These are phyloP conservation scores for Diaporthe batatas DNA, from an alignment of 2,329 filamentous ascomycete species.

Conservation along the genomic window DNA sequence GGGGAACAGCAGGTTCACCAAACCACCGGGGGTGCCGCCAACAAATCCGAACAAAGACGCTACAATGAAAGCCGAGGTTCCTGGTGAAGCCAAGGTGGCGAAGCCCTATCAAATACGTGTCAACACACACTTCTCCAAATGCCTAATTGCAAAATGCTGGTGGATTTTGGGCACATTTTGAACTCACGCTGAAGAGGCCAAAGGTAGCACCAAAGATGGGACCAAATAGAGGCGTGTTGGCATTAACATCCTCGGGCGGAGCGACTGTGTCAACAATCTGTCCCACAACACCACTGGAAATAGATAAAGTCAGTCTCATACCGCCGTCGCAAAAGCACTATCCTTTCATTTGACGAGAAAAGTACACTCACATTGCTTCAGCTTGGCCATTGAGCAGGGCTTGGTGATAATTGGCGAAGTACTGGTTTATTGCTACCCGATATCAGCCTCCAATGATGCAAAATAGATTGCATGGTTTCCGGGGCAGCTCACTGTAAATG, in stretches of 20 bases:
- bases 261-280: constrained; percentile 4
- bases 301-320: background rate
- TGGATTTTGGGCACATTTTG: background rate
- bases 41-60: background rate
- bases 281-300: constrained; percentile 3
- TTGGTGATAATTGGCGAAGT: constrained; percentile 26
- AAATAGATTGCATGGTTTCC: background rate
- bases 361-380: constrained; percentile 15
- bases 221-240: constrained; percentile 21
- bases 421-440: background rate
- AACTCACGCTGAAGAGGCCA: constrained; percentile 7
- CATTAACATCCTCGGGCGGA: background rate
- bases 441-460: background rate
- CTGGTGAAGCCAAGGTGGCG: constrained; percentile 12
- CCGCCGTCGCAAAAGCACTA: no score
- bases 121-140: accelerated
- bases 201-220: constrained; percentile 20
- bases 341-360: background rate
- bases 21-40: constrained; percentile 6
- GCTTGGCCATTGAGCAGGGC: constrained; percentile 26
- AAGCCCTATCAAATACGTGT: background rate
- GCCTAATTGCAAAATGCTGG: accelerated
- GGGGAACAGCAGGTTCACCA: constrained; percentile 14
- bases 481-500: constrained; percentile 7
- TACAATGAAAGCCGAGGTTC: background rate